Evolutionary conservation across 192 early-diverging fungal genomes (phyloP), one percentile per base, ranked within the genome.

Genomic region (Funneliformis geosporum): DNA sequence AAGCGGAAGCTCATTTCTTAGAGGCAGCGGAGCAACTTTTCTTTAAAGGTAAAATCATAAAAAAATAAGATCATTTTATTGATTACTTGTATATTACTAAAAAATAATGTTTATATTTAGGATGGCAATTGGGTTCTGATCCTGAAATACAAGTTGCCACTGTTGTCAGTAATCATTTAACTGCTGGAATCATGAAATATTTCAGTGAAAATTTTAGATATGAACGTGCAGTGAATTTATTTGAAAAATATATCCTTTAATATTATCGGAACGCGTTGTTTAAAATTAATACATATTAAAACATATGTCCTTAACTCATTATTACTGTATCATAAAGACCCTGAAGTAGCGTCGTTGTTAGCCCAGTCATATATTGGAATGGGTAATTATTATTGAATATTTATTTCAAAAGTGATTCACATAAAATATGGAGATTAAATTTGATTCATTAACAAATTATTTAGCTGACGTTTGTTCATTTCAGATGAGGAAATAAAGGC

Each of bases 81-180:
- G 12, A 55, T 18, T 21, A 55, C 50, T n/a, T n/a, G n/a, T n/a
- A 33, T 14, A 65, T 65, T 3, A 33, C 9, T 12, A 11, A 4
- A 5, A 65, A 65, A 65, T 28, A 40, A n/a, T 0, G 6, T 38
- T n/a, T 2, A 33, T 42, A 18, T 39, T 68, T 75, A 90, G 92
- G 92, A 33, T 98, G 96, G 96, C 93, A 94, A 79, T 86, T 99
- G 28, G 98, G 98, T 21, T 95, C 95, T 28, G 93, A 92, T 39
- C 92, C 96, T 10, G 95, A 98, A 80, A 93, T 98, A 55, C 98
- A 99, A 84, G 89, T 95, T n/a, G 95, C 97, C 8, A 96, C 96
- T 12, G 90, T 88, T 27, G 91, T 93, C 71, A 92, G 91, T 76
- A 99, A 99, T 83, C 94, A 95, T 79, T 82, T 99, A 70, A 92